Base-by-base conservation (phyloP, 2,329 filamentous ascomycete species). In the Ascochyta fabae region DNA sequence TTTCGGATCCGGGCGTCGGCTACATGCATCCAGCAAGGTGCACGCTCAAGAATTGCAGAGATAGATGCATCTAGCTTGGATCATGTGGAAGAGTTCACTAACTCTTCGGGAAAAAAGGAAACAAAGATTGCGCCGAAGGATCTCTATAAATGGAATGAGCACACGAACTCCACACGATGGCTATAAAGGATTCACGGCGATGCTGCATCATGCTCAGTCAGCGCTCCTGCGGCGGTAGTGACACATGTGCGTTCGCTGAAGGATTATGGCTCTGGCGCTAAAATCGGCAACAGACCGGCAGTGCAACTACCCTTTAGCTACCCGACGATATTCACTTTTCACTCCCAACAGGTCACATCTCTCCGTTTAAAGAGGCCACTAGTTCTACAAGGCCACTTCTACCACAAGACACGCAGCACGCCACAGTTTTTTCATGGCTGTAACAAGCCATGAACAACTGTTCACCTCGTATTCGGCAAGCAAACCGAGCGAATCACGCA, bases 251-350 rank as follows among this genome's bases (percentile, higher is more conserved):
- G 13, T 34, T 15, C 27, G 10, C 23, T 27, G 34, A 26, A 40
- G 51, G 51, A 54, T 48, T 33, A 19, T 45, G 13, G 45, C 7
- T 41, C 16, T 15, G 19, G 22, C 26, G 19, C 44, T 43, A 31
- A 48, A 24, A 10, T 7, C 16, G 22, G 45, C n/a, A 27, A 34
- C 31, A 38, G 31, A 31, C 31, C 22, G 29, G 22, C 13, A 36
- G 16, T 38, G 33, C 19, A 23, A 31, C 31, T 23, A 15, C 24
- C 33, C 22, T 29, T 19, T 31, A 44, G 31, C 16, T 2, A 24
- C 44, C 34, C 7, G 15, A 22, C 6, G 19, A 13, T 45, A 40
- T 19, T 15, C 26, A 44, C 27, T 15, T 27, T 13, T 44, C 19
- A 4, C 23, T 34, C 9, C 41, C 35, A 16, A 19, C 6, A 26